Conservation (phyloP, 345 rosid species). For the Sapria himalayana region DNA sequence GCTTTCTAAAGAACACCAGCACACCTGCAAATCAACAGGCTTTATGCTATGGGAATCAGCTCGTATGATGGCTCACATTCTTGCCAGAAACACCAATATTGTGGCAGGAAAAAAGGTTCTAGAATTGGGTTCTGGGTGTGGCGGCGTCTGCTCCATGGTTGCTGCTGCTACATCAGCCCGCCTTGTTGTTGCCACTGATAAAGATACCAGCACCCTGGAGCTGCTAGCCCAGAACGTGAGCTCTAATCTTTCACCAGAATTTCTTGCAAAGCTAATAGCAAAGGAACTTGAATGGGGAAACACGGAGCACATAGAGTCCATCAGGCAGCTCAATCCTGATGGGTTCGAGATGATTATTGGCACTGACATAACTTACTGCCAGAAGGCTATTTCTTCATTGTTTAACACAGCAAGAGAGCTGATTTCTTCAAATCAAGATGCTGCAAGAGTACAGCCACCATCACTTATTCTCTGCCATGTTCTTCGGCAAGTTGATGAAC, state of each 20-base stretch:
- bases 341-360: constrained; percentile 72
- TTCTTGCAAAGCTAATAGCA: constrained; percentile 19
- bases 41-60: constrained; percentile 96
- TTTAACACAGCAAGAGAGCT: constrained; percentile 58
- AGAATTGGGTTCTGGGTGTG: constrained; percentile 72
- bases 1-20: constrained; percentile 63
- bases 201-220: constrained; percentile 39
- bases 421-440: constrained; percentile 12
- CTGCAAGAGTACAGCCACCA: constrained; percentile 13
- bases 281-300: constrained; percentile 68
- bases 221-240: constrained; percentile 32
- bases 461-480: constrained; percentile 58
- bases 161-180: constrained; percentile 39
- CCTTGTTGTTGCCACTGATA: constrained; percentile 63
- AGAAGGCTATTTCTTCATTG: constrained; percentile 49
- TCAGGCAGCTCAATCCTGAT: constrained; percentile 16
- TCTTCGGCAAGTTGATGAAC: constrained; percentile 62
- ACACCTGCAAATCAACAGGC: constrained; percentile 80
- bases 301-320: constrained; percentile 27
- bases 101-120: constrained; percentile 46
- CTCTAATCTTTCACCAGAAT: constrained; percentile 26
- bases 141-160: constrained; percentile 81
- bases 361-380: constrained; percentile 54
- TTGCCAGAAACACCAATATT: constrained; percentile 49
- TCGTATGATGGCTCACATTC: constrained; percentile 50